A percentile compares a stretch with the other conserved stretches of the same genome.
Evolutionary conservation across 1,284 basidiomycete species (phyloP).

Genomic region (Papiliotrema flavescens): DNA sequence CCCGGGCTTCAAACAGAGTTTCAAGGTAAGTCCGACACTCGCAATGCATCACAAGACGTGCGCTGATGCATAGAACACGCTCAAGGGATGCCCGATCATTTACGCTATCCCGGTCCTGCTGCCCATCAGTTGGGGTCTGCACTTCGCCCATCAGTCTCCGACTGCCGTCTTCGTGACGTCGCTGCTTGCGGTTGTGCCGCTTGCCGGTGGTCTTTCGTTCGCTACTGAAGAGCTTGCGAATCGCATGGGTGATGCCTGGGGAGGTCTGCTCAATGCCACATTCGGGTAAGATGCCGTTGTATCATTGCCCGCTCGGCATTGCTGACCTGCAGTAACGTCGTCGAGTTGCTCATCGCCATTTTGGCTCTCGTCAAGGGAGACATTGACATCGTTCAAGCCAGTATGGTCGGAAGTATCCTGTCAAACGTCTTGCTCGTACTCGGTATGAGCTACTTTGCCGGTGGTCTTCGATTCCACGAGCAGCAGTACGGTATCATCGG

Average conservation of each 20-base stretch:
- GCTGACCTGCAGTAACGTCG: slow-evolving; percentile 37
- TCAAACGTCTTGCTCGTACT: slow-evolving; percentile 71
- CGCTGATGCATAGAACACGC: slow-evolving; percentile 26
- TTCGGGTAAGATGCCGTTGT: slow-evolving; percentile 29
- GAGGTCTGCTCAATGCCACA: slow-evolving; percentile 52
- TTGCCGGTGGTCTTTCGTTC: slow-evolving; percentile 52
- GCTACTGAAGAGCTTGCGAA: slow-evolving; percentile 53
- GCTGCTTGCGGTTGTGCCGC: slow-evolving; percentile 54
- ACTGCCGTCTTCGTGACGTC: slow-evolving; percentile 67
- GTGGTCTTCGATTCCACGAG: slow-evolving; percentile 61
- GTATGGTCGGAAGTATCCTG: slow-evolving; percentile 55
- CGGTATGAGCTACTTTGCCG: slow-evolving; percentile 60
- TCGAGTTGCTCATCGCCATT: slow-evolving; percentile 50
- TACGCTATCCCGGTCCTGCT: slow-evolving; percentile 44
- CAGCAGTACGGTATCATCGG: slow-evolving; percentile 64
- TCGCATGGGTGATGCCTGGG: slow-evolving; percentile 51
- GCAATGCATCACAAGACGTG: background rate
- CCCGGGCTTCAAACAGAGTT: slow-evolving; percentile 15
- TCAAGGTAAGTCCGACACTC: slow-evolving; percentile 14
- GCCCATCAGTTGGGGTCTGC: slow-evolving; percentile 64
- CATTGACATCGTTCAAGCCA: slow-evolving; percentile 8
- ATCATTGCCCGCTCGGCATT: slow-evolving; percentile 14
- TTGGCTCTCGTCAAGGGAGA: slow-evolving; percentile 6
- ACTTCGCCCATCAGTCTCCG: slow-evolving; percentile 59
- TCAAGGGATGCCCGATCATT: slow-evolving; percentile 17